Conservation (phyloP, 345 rosid genomes). For the Trapa bicornis region DNA sequence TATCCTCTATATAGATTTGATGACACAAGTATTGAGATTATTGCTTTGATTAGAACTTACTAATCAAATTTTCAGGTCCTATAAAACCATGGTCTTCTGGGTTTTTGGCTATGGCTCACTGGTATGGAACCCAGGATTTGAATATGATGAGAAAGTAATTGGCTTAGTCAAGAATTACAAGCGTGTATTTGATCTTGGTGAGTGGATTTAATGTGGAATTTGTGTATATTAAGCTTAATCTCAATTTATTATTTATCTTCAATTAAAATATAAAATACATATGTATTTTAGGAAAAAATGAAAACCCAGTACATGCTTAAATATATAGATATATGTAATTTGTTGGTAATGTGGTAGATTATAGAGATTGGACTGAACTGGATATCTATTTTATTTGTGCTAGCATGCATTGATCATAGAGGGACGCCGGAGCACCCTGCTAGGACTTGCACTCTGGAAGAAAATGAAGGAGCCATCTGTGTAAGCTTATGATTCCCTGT, state of each 20-base stretch:
- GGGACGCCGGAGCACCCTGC: slow-evolving; percentile 93
- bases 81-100: slow-evolving; percentile 71
- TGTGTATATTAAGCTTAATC: too few species aligned
- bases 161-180: slow-evolving; percentile 81
- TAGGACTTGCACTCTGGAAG: slow-evolving; percentile 86
- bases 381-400: slow-evolving; percentile 3
- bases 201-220: slow-evolving; percentile 1
- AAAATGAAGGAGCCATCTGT: slow-evolving; percentile 58
- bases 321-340: background rate
- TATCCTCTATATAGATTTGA: background rate
- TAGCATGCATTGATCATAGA: slow-evolving; percentile 97
- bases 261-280: too few species aligned
- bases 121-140: slow-evolving; percentile 99
- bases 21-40: background rate
- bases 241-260: too few species aligned
- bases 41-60: background rate
- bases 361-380: slow-evolving; percentile 3
- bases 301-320: too few species aligned
- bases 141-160: slow-evolving; percentile 63
- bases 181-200: slow-evolving; percentile 97
- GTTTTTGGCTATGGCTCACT: slow-evolving; percentile 95
- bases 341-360: background rate
- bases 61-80: background rate
- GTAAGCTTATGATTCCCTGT: slow-evolving; percentile 24
- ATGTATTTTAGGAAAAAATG: too few species aligned